Evolutionary conservation across 495 filamentous ascomycete species (phyloP).

Genomic region (Aspergillus carlsbadensis): DNA sequence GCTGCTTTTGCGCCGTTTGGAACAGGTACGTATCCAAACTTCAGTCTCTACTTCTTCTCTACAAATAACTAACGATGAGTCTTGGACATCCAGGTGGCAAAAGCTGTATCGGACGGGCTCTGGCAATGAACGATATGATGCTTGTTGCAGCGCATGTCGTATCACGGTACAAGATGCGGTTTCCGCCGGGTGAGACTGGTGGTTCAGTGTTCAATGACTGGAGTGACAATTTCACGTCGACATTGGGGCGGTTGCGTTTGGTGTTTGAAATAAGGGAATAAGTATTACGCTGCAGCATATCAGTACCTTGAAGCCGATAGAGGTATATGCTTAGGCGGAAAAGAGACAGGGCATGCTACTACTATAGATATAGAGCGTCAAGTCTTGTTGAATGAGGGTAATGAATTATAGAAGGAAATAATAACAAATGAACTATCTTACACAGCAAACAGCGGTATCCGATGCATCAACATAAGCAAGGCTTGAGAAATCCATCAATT

Average conservation of each 20-base stretch:
- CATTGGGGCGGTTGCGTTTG: slow-evolving; percentile 26
- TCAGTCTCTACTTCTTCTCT: slow-evolving; percentile 15
- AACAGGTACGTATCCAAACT: slow-evolving; percentile 23
- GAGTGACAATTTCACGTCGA: slow-evolving; percentile 45
- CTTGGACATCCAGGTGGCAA: slow-evolving; percentile 8
- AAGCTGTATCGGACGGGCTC: slow-evolving; percentile 48
- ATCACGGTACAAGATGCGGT: slow-evolving; percentile 39
- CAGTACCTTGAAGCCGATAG: no score
- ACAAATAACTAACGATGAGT: no score
- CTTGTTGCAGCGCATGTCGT: slow-evolving; percentile 43
- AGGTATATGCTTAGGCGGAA: no score
- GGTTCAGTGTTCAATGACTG: slow-evolving; percentile 29
- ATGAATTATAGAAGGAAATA: no score
- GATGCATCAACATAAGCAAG: no score
- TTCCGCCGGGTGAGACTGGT: slow-evolving; percentile 43
- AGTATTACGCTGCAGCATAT: no score
- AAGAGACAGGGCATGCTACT: no score
- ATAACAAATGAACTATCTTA: no score
- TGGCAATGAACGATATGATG: slow-evolving; percentile 51
- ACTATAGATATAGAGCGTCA: no score
- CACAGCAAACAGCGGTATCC: no score
- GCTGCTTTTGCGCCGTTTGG: slow-evolving; percentile 54
- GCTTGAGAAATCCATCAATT: no score
- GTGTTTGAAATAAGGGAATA: slow-evolving; percentile 15
- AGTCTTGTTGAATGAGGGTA: no score